Evolutionary conservation across 495 filamentous ascomycete genomes (phyloP).

Genomic region (Lepraria neglecta): DNA sequence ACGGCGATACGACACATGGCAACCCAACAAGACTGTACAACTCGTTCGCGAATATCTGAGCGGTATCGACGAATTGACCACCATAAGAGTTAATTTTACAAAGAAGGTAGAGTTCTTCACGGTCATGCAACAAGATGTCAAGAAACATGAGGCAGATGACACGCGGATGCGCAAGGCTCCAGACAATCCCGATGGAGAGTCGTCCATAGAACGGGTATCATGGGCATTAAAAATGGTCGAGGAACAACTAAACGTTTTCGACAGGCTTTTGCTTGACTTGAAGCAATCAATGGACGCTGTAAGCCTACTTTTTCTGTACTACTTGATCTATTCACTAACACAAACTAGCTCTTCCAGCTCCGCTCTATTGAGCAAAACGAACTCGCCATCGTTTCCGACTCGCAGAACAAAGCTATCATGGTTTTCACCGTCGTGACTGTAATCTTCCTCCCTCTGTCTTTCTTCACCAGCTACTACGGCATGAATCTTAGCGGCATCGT

Average conservation of each 20-base stretch:
- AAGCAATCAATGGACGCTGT: slow-evolving; percentile 28
- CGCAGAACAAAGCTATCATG: slow-evolving; percentile 31
- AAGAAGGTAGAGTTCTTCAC: slow-evolving; percentile 29
- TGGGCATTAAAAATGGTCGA: slow-evolving; percentile 27
- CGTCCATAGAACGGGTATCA: slow-evolving; percentile 19
- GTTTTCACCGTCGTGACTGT: slow-evolving; percentile 32
- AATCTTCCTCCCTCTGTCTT: slow-evolving; percentile 32
- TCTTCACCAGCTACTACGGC: slow-evolving; percentile 34
- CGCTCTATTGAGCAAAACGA: slow-evolving; percentile 34
- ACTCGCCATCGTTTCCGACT: slow-evolving; percentile 30
- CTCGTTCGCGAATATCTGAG: slow-evolving; percentile 30
- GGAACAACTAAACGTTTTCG: slow-evolving; percentile 23
- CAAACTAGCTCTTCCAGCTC: slow-evolving; percentile 29
- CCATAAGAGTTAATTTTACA: slow-evolving; percentile 23
- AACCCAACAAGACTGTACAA: slow-evolving; percentile 29
- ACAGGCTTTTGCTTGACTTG: slow-evolving; percentile 26
- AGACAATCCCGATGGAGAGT: slow-evolving; percentile 24
- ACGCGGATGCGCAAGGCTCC: slow-evolving; percentile 16
- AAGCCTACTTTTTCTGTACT: not conserved
- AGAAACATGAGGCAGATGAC: slow-evolving; percentile 29
- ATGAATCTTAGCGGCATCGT: slow-evolving; percentile 36
- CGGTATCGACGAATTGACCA: slow-evolving; percentile 31
- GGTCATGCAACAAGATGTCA: slow-evolving; percentile 26
- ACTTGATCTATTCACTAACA: not conserved
- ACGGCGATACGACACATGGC: slow-evolving; percentile 29